Evolutionary conservation across 495 filamentous ascomycete genomes (phyloP), one percentile per base, ranked within the genome.

Genomic region (Penicilliopsis zonata): DNA sequence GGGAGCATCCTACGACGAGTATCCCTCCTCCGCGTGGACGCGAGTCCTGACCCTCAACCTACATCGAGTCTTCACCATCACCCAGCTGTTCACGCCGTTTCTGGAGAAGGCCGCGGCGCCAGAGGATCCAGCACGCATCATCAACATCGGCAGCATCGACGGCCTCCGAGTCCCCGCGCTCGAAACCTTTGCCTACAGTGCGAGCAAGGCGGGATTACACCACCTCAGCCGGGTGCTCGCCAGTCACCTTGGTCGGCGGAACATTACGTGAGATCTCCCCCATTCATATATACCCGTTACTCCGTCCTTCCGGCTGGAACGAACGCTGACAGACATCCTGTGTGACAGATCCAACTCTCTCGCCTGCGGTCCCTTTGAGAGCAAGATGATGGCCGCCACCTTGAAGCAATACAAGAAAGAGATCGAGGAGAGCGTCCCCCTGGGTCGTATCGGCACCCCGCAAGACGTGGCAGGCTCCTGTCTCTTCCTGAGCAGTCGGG

Each of bases 371-470:
- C 81, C 82, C 9, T 88, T 88, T 42, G 64, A 82, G 47, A 80
- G 73, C 37, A 84, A 83, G 57, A 88, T 86, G 82, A 86, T 85
- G 82, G 72, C 72, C 8, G 74, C 69, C 24, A 83, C 79, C 24
- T 51, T 86, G 33, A 55, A 73, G 37, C 47, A 59, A 4, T 70
- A 72, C 37, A 67, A 68, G 25, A 77, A 83, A 9, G 47, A 51
- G 17, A 81, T 90, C 43, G 67, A 72, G 51, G 52, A 41, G 0
- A 68, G 63, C 9, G 73, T 80, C 35, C 83, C 83, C n/a, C 47
- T 85, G 37, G 70, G 71, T 4, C 63, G 83, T 14, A 81, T 86
- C 33, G 83, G 83, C 5, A 66, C 57, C 15, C 72, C 80, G 1
- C 52, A 73, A 41, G 83, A 90, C 47, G 75, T 85, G 4, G 82